Conservation (phyloP, 2,329 filamentous ascomycete genomes). For the Alternaria sp. region DNA sequence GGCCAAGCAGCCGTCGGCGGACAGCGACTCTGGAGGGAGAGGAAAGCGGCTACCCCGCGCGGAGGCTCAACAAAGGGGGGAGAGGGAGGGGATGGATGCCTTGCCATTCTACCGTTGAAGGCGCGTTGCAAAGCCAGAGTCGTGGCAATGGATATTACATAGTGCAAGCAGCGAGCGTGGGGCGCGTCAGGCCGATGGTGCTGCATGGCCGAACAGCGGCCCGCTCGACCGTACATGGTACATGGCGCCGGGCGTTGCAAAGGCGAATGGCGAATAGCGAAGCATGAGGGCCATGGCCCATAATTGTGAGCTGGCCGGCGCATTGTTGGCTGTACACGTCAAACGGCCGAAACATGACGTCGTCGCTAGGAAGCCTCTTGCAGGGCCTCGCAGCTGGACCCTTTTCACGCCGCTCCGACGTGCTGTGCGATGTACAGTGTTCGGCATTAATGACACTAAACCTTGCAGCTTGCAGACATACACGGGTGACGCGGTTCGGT, state of each 20-base stretch:
- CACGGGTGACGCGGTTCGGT: background rate
- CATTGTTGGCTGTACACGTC: conserved; percentile 16
- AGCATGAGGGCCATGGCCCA: conserved; percentile 6
- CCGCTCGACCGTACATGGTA: conserved; percentile 12
- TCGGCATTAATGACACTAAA: background rate
- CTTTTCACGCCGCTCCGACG: background rate
- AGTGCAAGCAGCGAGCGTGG: background rate
- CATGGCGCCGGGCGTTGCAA: conserved; percentile 4
- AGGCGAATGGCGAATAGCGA: conserved; percentile 9
- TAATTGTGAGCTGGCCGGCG: conserved; percentile 13
- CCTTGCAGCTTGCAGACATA: background rate
- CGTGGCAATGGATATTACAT: background rate
- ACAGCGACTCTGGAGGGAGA: conserved; percentile 5
- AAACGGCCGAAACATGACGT: conserved; percentile 19
- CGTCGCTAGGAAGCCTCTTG: background rate
- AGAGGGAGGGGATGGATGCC: background rate
- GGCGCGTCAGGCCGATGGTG: conserved; percentile 2
- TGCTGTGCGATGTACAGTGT: background rate
- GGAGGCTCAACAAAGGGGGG: background rate
- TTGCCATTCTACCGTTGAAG: background rate
- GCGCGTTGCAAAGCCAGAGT: background rate
- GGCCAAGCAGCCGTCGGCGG: conserved; percentile 3
- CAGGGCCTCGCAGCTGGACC: conserved; percentile 9
- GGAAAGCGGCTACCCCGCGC: conserved; percentile 1
- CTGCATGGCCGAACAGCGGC: conserved; percentile 14